These are phyloP conservation scores for Senecio squalidus DNA, from an alignment of 140 eudicot genomes.

Conservation along the genomic window DNA sequence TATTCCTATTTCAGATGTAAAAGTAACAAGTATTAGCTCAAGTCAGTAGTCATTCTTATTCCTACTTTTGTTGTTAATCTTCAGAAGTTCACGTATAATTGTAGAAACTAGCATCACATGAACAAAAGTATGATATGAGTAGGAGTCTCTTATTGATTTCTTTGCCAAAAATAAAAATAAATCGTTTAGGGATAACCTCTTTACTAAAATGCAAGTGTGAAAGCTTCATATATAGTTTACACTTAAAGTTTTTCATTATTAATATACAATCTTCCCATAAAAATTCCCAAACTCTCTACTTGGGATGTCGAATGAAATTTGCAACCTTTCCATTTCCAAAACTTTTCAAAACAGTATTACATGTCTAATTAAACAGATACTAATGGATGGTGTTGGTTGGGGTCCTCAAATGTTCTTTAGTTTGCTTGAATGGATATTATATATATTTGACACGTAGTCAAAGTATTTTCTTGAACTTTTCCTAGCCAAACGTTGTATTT, in stretches of 20 bases:
- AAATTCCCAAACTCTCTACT: not conserved
- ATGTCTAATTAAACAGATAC: too few relatives aligned
- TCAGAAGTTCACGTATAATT: not conserved
- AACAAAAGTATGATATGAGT: not conserved
- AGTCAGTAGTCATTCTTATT: not conserved
- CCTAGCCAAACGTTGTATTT: not conserved
- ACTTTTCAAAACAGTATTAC: too few relatives aligned
- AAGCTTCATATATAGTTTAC: not conserved
- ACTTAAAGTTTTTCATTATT: not conserved
- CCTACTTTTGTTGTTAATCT: not conserved
- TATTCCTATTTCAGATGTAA: not conserved
- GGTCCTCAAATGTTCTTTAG: constrained; percentile 4
- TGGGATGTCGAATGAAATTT: not conserved
- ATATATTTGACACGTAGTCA: not conserved
- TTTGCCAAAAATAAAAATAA: not conserved
- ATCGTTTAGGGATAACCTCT: not conserved
- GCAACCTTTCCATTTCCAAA: not conserved
- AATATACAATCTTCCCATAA: not conserved
- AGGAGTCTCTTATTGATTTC: constrained; percentile 8
- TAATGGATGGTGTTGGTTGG: not conserved
- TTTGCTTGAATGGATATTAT: not conserved
- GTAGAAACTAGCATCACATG: not conserved
- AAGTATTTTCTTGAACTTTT: not conserved
- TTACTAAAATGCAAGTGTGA: not conserved
- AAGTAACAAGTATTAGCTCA: not conserved